Conservation (phyloP, 768 basidiomycete genomes). For the Amanita molliuscula region DNA sequence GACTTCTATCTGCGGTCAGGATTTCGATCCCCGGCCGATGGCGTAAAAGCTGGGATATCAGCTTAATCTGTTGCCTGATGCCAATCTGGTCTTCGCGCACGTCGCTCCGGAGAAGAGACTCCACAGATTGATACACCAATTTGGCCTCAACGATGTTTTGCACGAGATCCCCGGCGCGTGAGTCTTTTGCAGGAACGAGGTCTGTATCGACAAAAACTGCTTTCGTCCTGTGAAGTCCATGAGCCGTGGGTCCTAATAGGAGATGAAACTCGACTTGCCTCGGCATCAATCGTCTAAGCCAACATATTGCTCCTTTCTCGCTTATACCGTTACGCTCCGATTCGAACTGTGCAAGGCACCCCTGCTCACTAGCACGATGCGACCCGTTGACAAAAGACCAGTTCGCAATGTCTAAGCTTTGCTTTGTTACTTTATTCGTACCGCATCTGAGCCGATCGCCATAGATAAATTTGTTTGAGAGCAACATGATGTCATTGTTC, state of each 20-base stretch:
- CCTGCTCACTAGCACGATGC: constrained; percentile 20
- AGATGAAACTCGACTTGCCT: constrained; percentile 36
- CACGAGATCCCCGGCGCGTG: constrained; percentile 76
- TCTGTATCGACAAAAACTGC: constrained; percentile 97
- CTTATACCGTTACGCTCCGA: not conserved
- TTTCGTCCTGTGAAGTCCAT: constrained; percentile 50
- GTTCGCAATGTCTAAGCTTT: constrained; percentile 44
- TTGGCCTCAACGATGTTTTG: constrained; percentile 81
- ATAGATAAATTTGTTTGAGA: constrained; percentile 86
- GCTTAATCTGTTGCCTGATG: constrained; percentile 89
- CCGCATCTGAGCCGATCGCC: constrained; percentile 71
- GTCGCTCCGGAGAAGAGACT: constrained; percentile 56
- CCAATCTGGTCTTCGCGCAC: constrained; percentile 66
- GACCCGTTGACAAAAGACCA: constrained; percentile 29
- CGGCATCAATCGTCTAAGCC: constrained; percentile 56
- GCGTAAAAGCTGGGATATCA: constrained; percentile 57
- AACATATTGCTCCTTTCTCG: constrained; percentile 37
- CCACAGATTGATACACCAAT: constrained; percentile 55
- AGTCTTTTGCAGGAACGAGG: constrained; percentile 63
- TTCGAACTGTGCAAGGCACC: not conserved
- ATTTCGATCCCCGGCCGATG: constrained; percentile 59
- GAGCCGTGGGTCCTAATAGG: not conserved
- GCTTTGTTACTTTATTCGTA: constrained; percentile 54
- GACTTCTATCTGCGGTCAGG: too few species aligned
- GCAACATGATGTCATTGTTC: constrained; percentile 91